These are phyloP conservation scores for Globisporangium abappressorium DNA, from an alignment of 352 stramenopile genomes.

Conservation along the genomic window DNA sequence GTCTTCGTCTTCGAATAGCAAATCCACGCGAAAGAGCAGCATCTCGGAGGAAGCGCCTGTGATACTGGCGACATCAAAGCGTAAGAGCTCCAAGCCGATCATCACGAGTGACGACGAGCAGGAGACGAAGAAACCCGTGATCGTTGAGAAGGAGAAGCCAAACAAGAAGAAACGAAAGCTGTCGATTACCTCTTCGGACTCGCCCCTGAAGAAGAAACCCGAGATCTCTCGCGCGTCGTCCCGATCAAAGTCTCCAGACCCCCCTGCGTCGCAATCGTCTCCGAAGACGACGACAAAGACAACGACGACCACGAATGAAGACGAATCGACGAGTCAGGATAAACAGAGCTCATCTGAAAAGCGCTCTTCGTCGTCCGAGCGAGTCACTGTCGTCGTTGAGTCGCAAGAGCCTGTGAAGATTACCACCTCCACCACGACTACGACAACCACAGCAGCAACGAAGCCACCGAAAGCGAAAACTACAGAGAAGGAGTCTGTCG, in stretches of 20 bases:
- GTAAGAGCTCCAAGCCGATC: slow-evolving; percentile 29
- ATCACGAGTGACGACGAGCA: slow-evolving; percentile 38
- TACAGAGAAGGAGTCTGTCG: neutral
- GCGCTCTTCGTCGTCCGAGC: neutral
- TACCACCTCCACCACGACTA: neutral
- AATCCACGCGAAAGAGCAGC: slow-evolving; percentile 18
- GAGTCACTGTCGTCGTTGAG: neutral
- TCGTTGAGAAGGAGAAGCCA: slow-evolving; percentile 9
- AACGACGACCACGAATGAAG: slow-evolving; percentile 5
- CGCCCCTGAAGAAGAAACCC: slow-evolving; percentile 21
- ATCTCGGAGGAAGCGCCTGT: slow-evolving; percentile 18
- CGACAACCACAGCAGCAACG: neutral
- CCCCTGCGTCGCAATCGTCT: neutral
- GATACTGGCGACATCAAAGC: slow-evolving; percentile 13
- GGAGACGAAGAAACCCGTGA: slow-evolving; percentile 7
- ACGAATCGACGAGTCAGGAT: neutral
- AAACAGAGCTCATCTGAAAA: neutral
- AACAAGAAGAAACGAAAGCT: slow-evolving; percentile 48
- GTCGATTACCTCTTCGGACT: slow-evolving; percentile 23
- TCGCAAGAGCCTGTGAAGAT: slow-evolving; percentile 1
- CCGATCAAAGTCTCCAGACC: slow-evolving; percentile 13
- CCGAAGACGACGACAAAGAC: neutral
- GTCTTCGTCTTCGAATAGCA: slow-evolving; percentile 8
- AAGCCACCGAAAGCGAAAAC: slow-evolving; percentile 5
- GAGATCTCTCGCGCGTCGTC: slow-evolving; percentile 14